Conservation (phyloP, 1,139 yeast genomes). For the Tardiomyces digboiensis region DNA sequence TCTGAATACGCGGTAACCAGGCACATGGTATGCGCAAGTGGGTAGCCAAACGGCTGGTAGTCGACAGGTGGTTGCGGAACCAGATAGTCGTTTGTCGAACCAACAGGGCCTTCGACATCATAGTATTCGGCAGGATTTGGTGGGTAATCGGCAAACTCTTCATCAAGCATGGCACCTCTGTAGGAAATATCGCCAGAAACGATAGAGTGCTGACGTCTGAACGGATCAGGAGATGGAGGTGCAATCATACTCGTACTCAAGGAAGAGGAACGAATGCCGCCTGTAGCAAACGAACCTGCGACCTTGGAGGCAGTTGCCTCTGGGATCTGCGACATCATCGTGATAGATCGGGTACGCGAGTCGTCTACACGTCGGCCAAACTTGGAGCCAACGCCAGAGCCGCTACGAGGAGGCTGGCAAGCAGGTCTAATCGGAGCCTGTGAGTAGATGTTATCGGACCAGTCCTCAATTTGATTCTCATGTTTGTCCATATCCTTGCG, state of each 20-base stretch:
- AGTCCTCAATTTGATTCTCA: conserved; percentile 59
- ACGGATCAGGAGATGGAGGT: conserved; percentile 8
- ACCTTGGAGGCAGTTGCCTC: conserved; percentile 25
- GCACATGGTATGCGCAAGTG: conserved; percentile 74
- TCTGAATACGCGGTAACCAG: conserved; percentile 95
- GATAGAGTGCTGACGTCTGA: conserved; percentile 10
- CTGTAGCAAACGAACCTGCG: conserved; percentile 20
- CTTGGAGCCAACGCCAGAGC: conserved; percentile 11
- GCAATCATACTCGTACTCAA: conserved; percentile 4
- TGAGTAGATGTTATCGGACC: conserved; percentile 53
- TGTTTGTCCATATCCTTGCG: conserved; percentile 44
- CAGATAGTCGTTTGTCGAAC: conserved; percentile 50
- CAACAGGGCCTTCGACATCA: not conserved
- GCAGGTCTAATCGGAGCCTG: conserved; percentile 40
- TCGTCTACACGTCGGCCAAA: conserved; percentile 10
- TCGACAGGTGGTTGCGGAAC: conserved; percentile 89
- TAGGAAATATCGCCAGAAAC: conserved; percentile 19
- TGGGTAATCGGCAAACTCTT: conserved; percentile 7
- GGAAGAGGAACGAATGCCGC: conserved; percentile 9
- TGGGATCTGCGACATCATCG: conserved; percentile 30
- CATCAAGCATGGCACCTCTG: conserved; percentile 8
- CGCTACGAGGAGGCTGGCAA: not conserved
- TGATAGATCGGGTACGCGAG: conserved; percentile 16
- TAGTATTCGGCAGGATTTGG: conserved; percentile 5
- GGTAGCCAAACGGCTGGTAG: conserved; percentile 82